Evolutionary conservation across 108 stramenopile genomes (phyloP).

Genomic region (Cyclotella kingstonii): DNA sequence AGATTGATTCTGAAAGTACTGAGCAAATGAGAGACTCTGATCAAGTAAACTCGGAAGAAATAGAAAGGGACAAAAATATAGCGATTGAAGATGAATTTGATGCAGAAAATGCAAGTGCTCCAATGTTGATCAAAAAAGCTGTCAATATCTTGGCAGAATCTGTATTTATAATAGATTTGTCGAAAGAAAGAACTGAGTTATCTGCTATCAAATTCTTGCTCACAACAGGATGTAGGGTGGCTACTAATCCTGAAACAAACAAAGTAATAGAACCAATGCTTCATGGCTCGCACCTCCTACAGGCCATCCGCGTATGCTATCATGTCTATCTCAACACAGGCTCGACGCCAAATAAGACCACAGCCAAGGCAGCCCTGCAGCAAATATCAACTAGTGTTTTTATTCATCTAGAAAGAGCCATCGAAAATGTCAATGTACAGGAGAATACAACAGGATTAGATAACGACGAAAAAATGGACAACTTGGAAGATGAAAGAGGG

Average conservation of each 20-base stretch:
- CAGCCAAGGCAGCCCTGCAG: conserved; percentile 93
- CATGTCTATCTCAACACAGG: conserved; percentile 90
- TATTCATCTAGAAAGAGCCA: conserved; percentile 71
- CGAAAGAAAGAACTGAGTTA: conserved; percentile 56
- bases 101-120: conserved; percentile 6
- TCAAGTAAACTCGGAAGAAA: conserved; percentile 4
- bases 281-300: conserved; percentile 84
- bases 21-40: neutral
- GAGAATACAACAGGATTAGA: conserved; percentile 5
- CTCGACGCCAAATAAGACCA: conserved; percentile 86
- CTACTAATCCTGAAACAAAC: neutral
- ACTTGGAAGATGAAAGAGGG: neutral
- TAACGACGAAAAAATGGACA: neutral
- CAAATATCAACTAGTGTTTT: conserved; percentile 92
- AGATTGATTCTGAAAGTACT: conserved; percentile 24
- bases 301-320: conserved; percentile 90
- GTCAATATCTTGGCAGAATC: conserved; percentile 64
- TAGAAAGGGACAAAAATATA: neutral
- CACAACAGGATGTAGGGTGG: conserved; percentile 63
- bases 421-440: conserved; percentile 17
- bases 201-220: conserved; percentile 78
- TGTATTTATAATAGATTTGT: conserved; percentile 63
- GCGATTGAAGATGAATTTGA: conserved; percentile 12
- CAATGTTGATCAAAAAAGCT: conserved; percentile 34
- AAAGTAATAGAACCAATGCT: conserved; percentile 52